Conservation (phyloP, 2,329 filamentous ascomycete genomes). For the Periglandula ipomoeae region DNA sequence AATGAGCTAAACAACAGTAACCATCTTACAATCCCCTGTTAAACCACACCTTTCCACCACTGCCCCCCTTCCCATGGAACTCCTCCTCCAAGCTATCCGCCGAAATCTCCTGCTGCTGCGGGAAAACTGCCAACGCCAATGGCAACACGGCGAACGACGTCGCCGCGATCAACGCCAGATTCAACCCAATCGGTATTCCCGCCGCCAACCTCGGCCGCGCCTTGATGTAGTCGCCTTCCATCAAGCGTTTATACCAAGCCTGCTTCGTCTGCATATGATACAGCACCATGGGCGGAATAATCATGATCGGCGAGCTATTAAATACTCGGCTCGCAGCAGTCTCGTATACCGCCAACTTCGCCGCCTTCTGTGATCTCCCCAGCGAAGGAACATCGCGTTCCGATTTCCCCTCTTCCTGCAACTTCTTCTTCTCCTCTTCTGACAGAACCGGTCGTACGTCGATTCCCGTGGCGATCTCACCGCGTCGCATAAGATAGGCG, state of each 20-base stretch:
- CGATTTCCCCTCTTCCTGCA: slow-evolving; percentile 47
- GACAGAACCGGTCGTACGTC: slow-evolving; percentile 80
- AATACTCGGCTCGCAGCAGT: slow-evolving; percentile 86
- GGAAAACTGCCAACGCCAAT: slow-evolving; percentile 83
- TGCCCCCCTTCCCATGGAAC: slow-evolving; percentile 74
- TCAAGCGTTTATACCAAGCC: slow-evolving; percentile 27
- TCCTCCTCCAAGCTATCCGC: slow-evolving; percentile 73
- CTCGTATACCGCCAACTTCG: slow-evolving; percentile 81
- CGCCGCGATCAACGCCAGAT: slow-evolving; percentile 75
- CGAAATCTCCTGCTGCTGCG: slow-evolving; percentile 75
- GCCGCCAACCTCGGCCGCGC: slow-evolving; percentile 56
- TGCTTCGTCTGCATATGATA: slow-evolving; percentile 62
- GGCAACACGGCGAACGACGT: slow-evolving; percentile 86
- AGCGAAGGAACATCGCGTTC: slow-evolving; percentile 61
- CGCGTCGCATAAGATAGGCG: slow-evolving; percentile 94
- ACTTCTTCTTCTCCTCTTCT: slow-evolving; percentile 54
- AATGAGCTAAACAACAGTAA: neutral
- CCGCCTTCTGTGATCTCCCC: slow-evolving; percentile 81
- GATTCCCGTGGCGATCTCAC: slow-evolving; percentile 89
- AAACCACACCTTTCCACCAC: slow-evolving; percentile 82
- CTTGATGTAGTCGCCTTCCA: slow-evolving; percentile 69
- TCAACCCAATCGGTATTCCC: slow-evolving; percentile 60
- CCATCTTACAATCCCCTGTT: slow-evolving; percentile 73
- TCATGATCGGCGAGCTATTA: slow-evolving; percentile 96
- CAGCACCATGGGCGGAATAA: slow-evolving; percentile 78